Evolutionary conservation across 2,329 filamentous ascomycete genomes (phyloP).

Genomic region (Knoxdaviesia capensis): DNA sequence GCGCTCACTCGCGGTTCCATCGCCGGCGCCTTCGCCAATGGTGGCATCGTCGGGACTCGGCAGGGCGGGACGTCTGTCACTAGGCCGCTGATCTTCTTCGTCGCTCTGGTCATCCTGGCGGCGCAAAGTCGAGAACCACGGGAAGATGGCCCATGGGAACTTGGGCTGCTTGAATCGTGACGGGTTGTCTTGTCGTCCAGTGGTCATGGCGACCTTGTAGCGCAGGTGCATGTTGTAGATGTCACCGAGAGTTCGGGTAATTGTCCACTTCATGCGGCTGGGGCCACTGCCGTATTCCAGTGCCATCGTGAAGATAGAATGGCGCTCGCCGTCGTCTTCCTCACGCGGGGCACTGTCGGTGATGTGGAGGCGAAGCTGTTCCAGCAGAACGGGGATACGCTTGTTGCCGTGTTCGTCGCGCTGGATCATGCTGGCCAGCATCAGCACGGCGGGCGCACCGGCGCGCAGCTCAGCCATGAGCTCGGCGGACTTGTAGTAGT

Average conservation of each 20-base stretch:
- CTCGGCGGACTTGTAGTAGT: slow-evolving; percentile 89
- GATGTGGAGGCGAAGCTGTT: slow-evolving; percentile 80
- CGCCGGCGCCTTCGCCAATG: slow-evolving; percentile 6
- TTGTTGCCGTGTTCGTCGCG: slow-evolving; percentile 90
- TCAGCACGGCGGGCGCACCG: slow-evolving; percentile 78
- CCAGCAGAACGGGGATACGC: slow-evolving; percentile 81
- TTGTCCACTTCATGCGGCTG: slow-evolving; percentile 91
- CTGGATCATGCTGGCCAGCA: slow-evolving; percentile 95
- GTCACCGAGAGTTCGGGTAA: slow-evolving; percentile 69
- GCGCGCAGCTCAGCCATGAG: slow-evolving; percentile 88
- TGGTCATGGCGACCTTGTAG: slow-evolving; percentile 73
- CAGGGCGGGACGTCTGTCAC: background rate
- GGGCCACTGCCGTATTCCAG: slow-evolving; percentile 91
- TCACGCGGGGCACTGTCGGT: slow-evolving; percentile 57
- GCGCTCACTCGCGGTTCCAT: slow-evolving; percentile 12
- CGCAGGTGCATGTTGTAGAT: slow-evolving; percentile 86
- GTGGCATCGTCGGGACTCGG: slow-evolving; percentile 16
- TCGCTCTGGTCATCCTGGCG: slow-evolving; percentile 64
- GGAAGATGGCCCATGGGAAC: slow-evolving; percentile 77
- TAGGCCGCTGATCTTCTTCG: slow-evolving; percentile 37
- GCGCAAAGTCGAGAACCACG: slow-evolving; percentile 66
- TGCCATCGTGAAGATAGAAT: slow-evolving; percentile 77
- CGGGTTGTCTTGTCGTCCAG: slow-evolving; percentile 21
- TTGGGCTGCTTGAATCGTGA: slow-evolving; percentile 56
- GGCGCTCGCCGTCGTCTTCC: slow-evolving; percentile 42